phyloP scores from a whole-genome alignment of 257 asterid species.

The Gentiana straminea region DNA sequence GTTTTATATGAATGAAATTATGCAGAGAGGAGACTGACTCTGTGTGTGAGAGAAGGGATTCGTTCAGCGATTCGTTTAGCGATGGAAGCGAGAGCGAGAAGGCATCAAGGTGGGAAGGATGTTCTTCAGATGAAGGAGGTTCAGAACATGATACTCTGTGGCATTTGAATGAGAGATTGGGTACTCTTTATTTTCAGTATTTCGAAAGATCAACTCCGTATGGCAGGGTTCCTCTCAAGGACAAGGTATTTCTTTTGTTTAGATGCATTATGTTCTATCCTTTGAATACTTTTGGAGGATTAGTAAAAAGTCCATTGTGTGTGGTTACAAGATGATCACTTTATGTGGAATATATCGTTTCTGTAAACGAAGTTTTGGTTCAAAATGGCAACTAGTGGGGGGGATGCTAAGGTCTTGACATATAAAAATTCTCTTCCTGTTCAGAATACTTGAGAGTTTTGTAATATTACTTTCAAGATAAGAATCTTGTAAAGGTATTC shows the following conservation, averaged over 20 bases:
- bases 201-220: conserved; percentile 45
- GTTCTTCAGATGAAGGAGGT: conserved; percentile 41
- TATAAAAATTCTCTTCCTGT: neutral
- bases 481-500: conserved; percentile 13
- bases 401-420: no score
- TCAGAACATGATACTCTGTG: conserved; percentile 25
- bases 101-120: conserved; percentile 52
- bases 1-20: neutral
- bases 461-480: neutral
- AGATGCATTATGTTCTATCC: neutral
- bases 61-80: conserved; percentile 41
- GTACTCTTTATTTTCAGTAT: conserved; percentile 32
- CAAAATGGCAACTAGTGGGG: no score
- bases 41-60: conserved; percentile 35
- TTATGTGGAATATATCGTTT: no score
- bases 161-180: conserved; percentile 33
- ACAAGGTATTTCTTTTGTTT: conserved; percentile 26
- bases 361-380: no score
- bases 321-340: no score
- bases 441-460: conserved; percentile 11
- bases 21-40: conserved; percentile 40
- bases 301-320: no score
- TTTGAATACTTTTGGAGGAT: neutral
- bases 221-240: conserved; percentile 49
- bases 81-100: conserved; percentile 48